A percentile compares a stretch with the other conserved stretches of the same genome.
Conservation (phyloP, 768 basidiomycete genomes). For the Podaxis sp. region DNA sequence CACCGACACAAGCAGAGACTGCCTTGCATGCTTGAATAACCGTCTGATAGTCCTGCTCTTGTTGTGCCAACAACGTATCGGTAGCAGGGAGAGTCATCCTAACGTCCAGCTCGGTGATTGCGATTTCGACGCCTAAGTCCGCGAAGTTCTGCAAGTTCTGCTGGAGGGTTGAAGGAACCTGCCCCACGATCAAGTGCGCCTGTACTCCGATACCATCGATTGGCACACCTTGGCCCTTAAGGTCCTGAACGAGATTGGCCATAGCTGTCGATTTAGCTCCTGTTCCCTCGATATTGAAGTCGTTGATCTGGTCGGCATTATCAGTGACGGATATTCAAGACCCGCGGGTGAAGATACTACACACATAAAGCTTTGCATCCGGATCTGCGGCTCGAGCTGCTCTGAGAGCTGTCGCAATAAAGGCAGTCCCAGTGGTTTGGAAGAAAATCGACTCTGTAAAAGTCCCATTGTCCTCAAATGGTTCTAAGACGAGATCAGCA, state of each 20-base stretch:
- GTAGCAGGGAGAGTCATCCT: constrained; percentile 56
- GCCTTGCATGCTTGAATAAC: constrained; percentile 53
- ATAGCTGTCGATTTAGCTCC: constrained; percentile 57
- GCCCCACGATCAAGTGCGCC: constrained; percentile 55
- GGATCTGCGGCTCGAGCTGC: constrained; percentile 59
- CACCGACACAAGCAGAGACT: constrained; percentile 38
- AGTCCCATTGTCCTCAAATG: constrained; percentile 63
- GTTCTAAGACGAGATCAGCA: constrained; percentile 29
- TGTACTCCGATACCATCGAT: constrained; percentile 61
- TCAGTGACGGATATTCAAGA: neutral
- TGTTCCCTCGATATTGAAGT: constrained; percentile 40
- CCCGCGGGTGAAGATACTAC: constrained; percentile 5
- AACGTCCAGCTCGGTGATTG: constrained; percentile 65
- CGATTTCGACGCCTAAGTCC: constrained; percentile 60
- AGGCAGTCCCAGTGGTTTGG: constrained; percentile 45
- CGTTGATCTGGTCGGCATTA: constrained; percentile 31
- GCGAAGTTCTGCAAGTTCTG: constrained; percentile 50
- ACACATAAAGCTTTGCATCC: constrained; percentile 53
- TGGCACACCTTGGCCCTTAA: constrained; percentile 44
- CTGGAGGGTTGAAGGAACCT: constrained; percentile 47
- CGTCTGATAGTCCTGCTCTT: constrained; percentile 54
- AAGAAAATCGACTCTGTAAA: constrained; percentile 57
- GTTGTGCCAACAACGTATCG: constrained; percentile 45
- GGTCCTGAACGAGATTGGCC: constrained; percentile 46
- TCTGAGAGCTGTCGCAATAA: constrained; percentile 47